Evolutionary conservation across 2,329 filamentous ascomycete species (phyloP).

Genomic region (Colletotrichum siamense): DNA sequence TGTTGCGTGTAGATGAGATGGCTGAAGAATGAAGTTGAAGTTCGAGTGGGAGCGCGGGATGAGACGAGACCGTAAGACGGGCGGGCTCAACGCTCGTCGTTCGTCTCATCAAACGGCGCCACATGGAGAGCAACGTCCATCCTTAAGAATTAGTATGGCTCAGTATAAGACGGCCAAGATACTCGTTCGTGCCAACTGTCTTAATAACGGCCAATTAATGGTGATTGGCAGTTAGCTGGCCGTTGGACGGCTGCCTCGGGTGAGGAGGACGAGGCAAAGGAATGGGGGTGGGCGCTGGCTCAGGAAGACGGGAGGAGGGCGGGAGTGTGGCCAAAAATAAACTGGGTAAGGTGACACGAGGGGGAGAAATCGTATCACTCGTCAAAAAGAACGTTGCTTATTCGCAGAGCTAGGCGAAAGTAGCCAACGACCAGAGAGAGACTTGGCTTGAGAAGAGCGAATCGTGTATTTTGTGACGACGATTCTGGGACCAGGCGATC

Average conservation of each 20-base stretch:
- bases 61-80: neutral
- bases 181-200: neutral
- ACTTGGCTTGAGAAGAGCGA: neutral
- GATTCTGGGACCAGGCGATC: neutral
- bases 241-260: neutral
- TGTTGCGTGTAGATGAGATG: neutral
- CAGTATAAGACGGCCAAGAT: neutral
- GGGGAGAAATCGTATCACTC: neutral
- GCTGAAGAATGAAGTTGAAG: neutral
- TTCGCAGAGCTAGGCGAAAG: neutral
- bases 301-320: neutral
- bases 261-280: neutral
- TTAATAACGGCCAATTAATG: neutral
- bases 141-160: neutral
- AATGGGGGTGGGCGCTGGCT: neutral
- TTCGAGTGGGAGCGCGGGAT: neutral
- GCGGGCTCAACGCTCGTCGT: neutral
- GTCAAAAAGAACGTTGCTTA: neutral
- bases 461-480: neutral
- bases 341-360: slow-evolving; percentile 2
- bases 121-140: neutral
- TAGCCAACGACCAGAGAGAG: neutral
- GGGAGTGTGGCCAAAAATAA: neutral
- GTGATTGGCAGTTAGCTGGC: neutral
- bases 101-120: neutral